phyloP scores from a whole-genome alignment of 139 green algal genomes.

The Edaphochlamys debaryana region DNA sequence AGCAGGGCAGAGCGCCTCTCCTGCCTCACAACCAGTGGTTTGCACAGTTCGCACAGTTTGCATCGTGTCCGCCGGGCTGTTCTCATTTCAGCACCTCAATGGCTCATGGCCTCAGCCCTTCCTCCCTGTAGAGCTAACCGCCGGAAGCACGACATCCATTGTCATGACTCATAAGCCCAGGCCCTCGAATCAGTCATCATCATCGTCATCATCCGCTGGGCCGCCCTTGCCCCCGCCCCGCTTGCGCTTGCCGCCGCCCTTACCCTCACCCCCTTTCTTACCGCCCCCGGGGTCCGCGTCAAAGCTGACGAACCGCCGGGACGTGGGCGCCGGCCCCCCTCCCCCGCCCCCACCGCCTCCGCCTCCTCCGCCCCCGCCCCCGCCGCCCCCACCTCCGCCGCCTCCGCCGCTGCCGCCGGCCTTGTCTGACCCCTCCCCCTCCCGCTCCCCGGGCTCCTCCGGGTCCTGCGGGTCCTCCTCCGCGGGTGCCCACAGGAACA shows the following conservation, averaged over 20 bases:
- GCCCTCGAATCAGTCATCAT: too few relatives aligned
- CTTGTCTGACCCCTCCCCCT: neutral
- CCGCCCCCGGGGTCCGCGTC: conserved; percentile 41
- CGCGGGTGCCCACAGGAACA: conserved; percentile 55
- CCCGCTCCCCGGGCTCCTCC: conserved; percentile 33
- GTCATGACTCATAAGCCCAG: too few relatives aligned
- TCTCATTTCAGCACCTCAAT: too few relatives aligned
- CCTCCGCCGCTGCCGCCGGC: neutral
- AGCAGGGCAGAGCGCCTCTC: too few relatives aligned
- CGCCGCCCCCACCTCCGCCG: neutral
- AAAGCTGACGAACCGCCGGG: conserved; percentile 9
- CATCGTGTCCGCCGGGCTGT: too few relatives aligned
- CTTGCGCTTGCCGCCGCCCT: conserved; percentile 31
- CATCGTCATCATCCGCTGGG: conserved; percentile 11
- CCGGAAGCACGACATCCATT: too few relatives aligned
- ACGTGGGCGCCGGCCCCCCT: neutral
- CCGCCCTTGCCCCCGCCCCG: neutral
- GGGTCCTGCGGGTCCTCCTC: too few relatives aligned
- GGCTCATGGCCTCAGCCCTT: too few relatives aligned
- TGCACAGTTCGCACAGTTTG: too few relatives aligned
- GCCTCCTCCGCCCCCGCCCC: neutral
- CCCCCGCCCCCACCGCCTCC: neutral
- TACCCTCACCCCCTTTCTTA: neutral
- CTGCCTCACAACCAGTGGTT: too few relatives aligned
- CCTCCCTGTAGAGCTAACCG: too few relatives aligned